Percentiles rank a stretch among this genome's conserved stretches.
Conservation (phyloP, 305 asterid genomes). For the Coffea humblotiana region DNA sequence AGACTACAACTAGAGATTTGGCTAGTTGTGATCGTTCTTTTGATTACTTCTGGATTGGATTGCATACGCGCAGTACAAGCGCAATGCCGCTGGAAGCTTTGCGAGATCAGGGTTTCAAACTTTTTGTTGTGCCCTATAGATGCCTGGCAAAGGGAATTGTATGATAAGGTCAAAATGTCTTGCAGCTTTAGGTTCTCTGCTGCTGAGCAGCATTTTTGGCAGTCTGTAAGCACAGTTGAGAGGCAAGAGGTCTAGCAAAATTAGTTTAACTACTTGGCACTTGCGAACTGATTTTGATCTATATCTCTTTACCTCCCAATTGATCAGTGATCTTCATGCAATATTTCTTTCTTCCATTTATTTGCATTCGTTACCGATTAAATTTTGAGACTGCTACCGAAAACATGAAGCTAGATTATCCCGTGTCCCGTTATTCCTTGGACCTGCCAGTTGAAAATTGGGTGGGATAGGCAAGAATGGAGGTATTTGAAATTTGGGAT, state of each 20-base stretch:
- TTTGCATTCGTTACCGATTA: too few species aligned
- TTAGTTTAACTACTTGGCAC: not conserved
- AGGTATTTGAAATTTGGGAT: not conserved
- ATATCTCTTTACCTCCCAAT: too few species aligned
- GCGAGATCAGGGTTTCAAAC: not conserved
- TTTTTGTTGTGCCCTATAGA: not conserved
- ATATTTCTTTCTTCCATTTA: too few species aligned
- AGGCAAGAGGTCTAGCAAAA: not conserved
- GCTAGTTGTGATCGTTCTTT: not conserved
- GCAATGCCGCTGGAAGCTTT: conserved; percentile 2
- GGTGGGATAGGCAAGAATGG: not conserved
- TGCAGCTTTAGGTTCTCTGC: not conserved
- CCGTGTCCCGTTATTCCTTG: too few species aligned
- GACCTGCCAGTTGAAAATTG: too few species aligned
- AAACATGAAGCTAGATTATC: too few species aligned
- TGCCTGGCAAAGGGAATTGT: not conserved
- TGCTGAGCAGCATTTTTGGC: not conserved
- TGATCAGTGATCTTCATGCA: too few species aligned
- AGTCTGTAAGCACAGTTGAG: not conserved
- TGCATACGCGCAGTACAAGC: not conserved
- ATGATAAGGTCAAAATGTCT: not conserved
- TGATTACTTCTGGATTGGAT: not conserved
- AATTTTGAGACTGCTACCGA: too few species aligned
- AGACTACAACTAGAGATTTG: not conserved
- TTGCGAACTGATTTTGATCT: too few species aligned